These are phyloP conservation scores for Spergularia marina DNA, from an alignment of 148 eudicot species.

Conservation along the genomic window DNA sequence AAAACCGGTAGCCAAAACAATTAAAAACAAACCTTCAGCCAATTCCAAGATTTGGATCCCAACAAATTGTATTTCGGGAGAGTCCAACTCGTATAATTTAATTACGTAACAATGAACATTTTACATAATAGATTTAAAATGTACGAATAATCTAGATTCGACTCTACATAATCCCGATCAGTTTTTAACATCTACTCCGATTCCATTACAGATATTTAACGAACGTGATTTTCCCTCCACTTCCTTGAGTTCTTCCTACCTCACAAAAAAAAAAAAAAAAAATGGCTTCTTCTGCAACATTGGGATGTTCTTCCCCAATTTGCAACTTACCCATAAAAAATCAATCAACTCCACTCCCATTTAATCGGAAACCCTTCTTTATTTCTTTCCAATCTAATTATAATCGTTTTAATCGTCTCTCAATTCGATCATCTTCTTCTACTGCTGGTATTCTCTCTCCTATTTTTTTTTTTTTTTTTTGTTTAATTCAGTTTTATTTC, in stretches of 20 bases:
- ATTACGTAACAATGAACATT: neutral
- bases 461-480: neutral
- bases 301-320: constrained; percentile 27
- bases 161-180: too few species aligned
- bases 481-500: neutral
- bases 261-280: neutral
- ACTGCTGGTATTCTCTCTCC: constrained; percentile 30
- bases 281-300: constrained; percentile 30
- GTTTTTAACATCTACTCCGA: too few species aligned
- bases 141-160: too few species aligned
- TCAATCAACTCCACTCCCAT: neutral
- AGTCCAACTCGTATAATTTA: neutral
- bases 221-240: too few species aligned
- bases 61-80: too few species aligned
- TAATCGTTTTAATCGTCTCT: constrained; percentile 28
- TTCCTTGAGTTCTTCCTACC: too few species aligned
- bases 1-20: too few species aligned
- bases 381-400: constrained; percentile 29
- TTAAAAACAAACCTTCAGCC: too few species aligned
- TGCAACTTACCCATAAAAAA: constrained; percentile 20
- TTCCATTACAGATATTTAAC: too few species aligned
- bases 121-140: too few species aligned
- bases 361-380: constrained; percentile 14
- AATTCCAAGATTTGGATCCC: too few species aligned
- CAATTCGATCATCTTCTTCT: constrained; percentile 33